A percentile compares a stretch with the other conserved stretches of the same genome.
phyloP scores from a whole-genome alignment of 129 eudicot species.

The sunflower (Helianthus annuus) region DNA sequence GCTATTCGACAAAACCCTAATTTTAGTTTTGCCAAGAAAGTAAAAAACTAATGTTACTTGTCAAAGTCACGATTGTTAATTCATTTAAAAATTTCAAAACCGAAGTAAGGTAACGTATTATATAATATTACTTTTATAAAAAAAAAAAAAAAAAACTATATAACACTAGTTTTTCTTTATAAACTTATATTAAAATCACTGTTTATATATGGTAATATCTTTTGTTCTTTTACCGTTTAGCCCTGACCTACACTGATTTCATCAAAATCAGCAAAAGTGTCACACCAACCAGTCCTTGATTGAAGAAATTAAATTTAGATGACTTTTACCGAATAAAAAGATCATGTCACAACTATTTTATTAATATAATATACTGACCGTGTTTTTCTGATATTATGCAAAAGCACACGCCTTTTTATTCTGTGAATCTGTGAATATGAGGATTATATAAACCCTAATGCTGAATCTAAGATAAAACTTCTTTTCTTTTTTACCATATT shows the following conservation, averaged over 20 bases:
- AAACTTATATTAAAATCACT: not conserved
- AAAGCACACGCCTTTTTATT: too few relatives aligned
- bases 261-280: constrained; percentile 38
- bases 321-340: not conserved
- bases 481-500: too few relatives aligned
- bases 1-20: not conserved
- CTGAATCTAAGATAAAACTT: too few relatives aligned
- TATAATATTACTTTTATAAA: too few relatives aligned
- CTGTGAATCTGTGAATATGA: too few relatives aligned
- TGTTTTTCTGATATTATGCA: not conserved
- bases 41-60: not conserved
- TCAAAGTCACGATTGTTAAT: not conserved
- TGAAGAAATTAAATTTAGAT: constrained; percentile 11
- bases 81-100: too few relatives aligned
- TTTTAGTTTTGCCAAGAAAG: not conserved
- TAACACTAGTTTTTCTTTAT: not conserved
- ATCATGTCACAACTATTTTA: not conserved
- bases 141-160: too few relatives aligned
- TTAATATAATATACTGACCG: not conserved
- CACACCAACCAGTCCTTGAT: constrained; percentile 20
- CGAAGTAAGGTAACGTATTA: too few relatives aligned
- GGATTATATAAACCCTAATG: too few relatives aligned
- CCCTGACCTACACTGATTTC: constrained; percentile 22
- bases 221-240: not conserved
- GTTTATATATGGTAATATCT: not conserved